Evolutionary conservation across 108 stramenopile genomes (phyloP).

Genomic region (Parietichytrium sp.): DNA sequence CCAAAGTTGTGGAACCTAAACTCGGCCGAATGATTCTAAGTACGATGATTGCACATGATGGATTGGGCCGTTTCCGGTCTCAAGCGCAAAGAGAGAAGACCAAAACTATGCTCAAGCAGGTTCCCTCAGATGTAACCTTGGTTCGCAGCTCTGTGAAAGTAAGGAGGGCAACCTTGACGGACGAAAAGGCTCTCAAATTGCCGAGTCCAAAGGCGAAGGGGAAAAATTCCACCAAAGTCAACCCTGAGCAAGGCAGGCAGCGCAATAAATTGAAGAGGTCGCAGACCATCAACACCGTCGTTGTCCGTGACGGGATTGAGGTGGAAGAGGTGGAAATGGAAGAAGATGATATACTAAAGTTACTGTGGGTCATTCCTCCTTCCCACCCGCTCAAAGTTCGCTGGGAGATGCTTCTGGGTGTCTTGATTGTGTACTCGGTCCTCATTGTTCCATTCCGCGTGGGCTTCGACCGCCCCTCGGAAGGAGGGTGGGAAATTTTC

Average conservation of each 20-base stretch:
- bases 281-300: too few species aligned
- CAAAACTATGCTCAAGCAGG: too few species aligned
- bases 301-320: neutral
- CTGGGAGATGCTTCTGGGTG: slow-evolving; percentile 52
- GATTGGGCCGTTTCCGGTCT: neutral
- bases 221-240: too few species aligned
- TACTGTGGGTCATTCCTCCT: slow-evolving; percentile 31
- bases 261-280: too few species aligned
- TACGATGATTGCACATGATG: slow-evolving; percentile 33
- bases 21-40: neutral
- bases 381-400: neutral
- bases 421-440: slow-evolving; percentile 53
- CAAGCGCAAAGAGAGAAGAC: neutral
- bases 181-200: too few species aligned
- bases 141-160: too few species aligned
- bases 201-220: too few species aligned
- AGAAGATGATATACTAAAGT: neutral
- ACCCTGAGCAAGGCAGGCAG: too few species aligned
- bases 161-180: too few species aligned
- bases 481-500: slow-evolving; percentile 26
- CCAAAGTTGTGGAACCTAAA: neutral
- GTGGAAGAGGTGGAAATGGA: neutral
- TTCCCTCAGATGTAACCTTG: too few species aligned
- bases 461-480: slow-evolving; percentile 46
- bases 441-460: slow-evolving; percentile 51